Percentiles rank a stretch among this genome's conserved stretches.
These are phyloP conservation scores for Epicoccum sorghinum DNA, from an alignment of 2,329 filamentous ascomycete genomes.

Conservation along the genomic window DNA sequence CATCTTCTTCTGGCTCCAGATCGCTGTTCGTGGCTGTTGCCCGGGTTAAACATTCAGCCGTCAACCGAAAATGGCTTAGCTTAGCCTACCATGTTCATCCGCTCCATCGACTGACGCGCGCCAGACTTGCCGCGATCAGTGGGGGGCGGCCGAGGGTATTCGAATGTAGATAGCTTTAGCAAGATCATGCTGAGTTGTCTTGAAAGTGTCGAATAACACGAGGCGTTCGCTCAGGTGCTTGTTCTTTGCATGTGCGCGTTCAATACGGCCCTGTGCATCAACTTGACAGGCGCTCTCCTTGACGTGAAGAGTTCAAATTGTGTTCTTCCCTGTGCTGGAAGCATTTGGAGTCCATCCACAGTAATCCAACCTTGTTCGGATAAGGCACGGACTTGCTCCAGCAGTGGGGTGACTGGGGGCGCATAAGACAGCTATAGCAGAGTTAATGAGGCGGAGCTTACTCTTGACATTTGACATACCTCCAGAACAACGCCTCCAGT, in stretches of 20 bases:
- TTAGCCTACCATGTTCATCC: background rate
- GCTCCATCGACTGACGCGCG: background rate
- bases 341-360: constrained; percentile 3
- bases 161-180: no score
- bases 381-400: background rate
- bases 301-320: constrained; percentile 1
- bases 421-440: background rate
- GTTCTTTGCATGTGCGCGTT: background rate
- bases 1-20: background rate
- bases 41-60: background rate
- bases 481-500: constrained; percentile 1
- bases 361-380: background rate
- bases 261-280: background rate
- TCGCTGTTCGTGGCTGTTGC: no score
- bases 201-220: background rate
- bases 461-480: background rate
- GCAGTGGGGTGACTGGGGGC: background rate
- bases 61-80: background rate
- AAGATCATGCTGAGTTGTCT: no score
- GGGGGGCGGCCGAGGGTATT: no score
- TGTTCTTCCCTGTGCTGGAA: background rate
- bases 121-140: no score
- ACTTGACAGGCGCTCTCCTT: background rate
- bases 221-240: background rate
- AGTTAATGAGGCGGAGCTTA: background rate